Conservation (phyloP, 129 eudicot species). For the Tagetes erecta region DNA sequence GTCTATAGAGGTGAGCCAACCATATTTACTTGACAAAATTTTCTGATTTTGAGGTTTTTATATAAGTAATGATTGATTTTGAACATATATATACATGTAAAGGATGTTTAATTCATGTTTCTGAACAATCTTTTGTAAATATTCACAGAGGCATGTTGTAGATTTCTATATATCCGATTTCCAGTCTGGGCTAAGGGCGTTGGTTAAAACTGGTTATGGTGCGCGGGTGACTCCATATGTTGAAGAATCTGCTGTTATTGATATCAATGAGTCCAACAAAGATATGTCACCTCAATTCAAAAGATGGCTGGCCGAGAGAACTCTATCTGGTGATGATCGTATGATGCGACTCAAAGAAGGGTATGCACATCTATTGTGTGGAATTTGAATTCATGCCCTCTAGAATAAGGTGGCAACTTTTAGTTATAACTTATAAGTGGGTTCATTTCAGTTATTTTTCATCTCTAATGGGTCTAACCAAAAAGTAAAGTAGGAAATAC, state of each 20-base stretch:
- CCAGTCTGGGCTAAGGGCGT: slow-evolving; percentile 61
- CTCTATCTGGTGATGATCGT: slow-evolving; percentile 61
- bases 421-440: too few species aligned
- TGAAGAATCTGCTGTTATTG: slow-evolving; percentile 52
- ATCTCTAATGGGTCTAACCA: too few species aligned
- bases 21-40: neutral
- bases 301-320: slow-evolving; percentile 49
- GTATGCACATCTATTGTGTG: slow-evolving; percentile 19
- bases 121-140: slow-evolving; percentile 13
- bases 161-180: slow-evolving; percentile 64
- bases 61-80: slow-evolving; percentile 11
- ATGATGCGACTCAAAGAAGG: slow-evolving; percentile 65
- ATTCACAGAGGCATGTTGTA: slow-evolving; percentile 50
- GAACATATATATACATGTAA: slow-evolving; percentile 55
- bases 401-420: too few species aligned
- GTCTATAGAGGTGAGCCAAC: slow-evolving; percentile 55
- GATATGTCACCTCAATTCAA: slow-evolving; percentile 55
- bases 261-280: slow-evolving; percentile 46
- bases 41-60: neutral
- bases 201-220: slow-evolving; percentile 59
- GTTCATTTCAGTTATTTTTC: too few species aligned
- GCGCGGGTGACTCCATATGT: slow-evolving; percentile 64
- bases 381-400: too few species aligned
- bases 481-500: too few species aligned
- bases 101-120: too few species aligned